Evolutionary conservation across 257 asterid genomes (phyloP).

Genomic region (Solanum etuberosum): DNA sequence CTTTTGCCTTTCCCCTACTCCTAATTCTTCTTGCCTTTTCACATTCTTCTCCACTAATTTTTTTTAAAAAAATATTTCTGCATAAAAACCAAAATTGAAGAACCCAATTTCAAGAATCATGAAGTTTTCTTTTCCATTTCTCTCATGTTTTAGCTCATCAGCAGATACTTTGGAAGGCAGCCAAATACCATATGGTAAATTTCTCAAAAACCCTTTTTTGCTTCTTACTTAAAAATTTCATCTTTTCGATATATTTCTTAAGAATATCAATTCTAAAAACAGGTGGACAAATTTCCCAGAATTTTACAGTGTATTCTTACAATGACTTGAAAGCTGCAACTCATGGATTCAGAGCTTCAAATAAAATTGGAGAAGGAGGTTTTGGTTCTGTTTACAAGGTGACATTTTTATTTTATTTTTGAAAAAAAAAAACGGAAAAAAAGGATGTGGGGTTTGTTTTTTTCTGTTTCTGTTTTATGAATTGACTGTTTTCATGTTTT

Average conservation of each 20-base stretch:
- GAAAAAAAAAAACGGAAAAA: background rate
- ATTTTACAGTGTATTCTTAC: slow-evolving; percentile 39
- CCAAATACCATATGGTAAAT: background rate
- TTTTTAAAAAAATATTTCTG: background rate
- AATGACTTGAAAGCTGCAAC: slow-evolving; percentile 45
- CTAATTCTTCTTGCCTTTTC: background rate
- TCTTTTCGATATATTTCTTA: background rate
- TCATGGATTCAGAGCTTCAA: slow-evolving; percentile 39
- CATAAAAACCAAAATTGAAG: background rate
- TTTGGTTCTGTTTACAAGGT: slow-evolving; percentile 73
- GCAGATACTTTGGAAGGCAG: background rate
- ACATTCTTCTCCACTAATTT: background rate
- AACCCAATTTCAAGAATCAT: background rate
- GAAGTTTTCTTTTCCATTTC: slow-evolving; percentile 17
- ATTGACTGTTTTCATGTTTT: background rate
- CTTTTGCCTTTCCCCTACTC: background rate
- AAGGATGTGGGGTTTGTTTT: background rate
- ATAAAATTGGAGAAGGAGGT: slow-evolving; percentile 72
- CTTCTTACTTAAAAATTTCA: background rate
- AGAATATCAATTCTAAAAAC: slow-evolving; percentile 7
- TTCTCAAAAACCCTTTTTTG: background rate
- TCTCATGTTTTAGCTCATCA: slow-evolving; percentile 26
- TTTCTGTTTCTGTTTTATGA: background rate
- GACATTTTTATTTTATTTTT: too few species aligned
- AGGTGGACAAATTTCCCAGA: slow-evolving; percentile 16